Evolutionary conservation across 2,329 filamentous ascomycete species (phyloP), one percentile per base, ranked within the genome.

Genomic region (Ophiostoma triangulosporum): DNA sequence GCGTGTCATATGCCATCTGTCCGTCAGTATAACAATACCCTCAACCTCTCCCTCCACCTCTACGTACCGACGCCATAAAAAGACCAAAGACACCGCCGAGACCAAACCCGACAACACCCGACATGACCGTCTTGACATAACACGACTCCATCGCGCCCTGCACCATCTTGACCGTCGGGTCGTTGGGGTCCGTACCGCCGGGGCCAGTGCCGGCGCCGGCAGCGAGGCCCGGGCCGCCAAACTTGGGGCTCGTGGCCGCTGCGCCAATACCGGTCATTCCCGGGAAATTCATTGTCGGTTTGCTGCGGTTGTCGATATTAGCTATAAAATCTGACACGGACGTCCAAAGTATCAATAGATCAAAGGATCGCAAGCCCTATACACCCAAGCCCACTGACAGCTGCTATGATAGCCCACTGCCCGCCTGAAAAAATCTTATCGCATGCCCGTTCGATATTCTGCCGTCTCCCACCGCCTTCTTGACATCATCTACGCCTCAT

Each of bases 1-100:
- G 87, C 0, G 90, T 96, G 67, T 98, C 93, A 78, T 98, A 98
- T 69, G 88, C 85, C 93, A 98, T 98, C 88, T 95, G 58, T 7
- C 1, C 8, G 5, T 31, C 4, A 35, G 33, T 32, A 26, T 32
- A 31, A 12, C 2, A 11, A 11, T 33, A 14, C 32, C n/a, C 32
- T 14, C 6, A 38, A 5, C 33, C 17, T 36, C 35, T 38, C n/a
- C 9, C 35, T 15, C 6, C 17, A 11, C 14, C 9, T 4, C 9
- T 14, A 52, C 45, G 8, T 81, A 95, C 88, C 64, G 87, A 93
- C 56, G 90, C 88, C 91, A 97, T 98, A 74, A 98, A 98, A 63
- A 97, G 78, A 61, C 93, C 93, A 62, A 98, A 98, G 43, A 94
- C 74, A 63, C 89, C 93, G 58, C 93, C 93, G 60, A 98, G 83